Base-by-base conservation (phyloP, 2,329 filamentous ascomycete species). In the Fusarium sp. region DNA sequence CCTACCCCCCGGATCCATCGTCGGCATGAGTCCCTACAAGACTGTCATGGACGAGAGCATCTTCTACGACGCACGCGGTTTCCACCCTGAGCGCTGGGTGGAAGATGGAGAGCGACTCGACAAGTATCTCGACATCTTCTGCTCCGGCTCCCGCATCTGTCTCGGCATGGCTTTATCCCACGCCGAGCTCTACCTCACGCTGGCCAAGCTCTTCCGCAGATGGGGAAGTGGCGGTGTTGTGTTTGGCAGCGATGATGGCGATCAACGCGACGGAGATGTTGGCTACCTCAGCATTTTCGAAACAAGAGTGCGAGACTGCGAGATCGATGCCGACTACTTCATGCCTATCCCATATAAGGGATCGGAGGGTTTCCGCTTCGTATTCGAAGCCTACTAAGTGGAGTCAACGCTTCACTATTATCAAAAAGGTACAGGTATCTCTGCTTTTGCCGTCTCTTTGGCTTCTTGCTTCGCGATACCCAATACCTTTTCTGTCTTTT, bases 331-430 rank as follows among this genome's bases (percentile, higher is more conserved):
- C 22, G 78, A 81, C 53, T 80, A 76, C 54, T 80, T 80, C 26
- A 77, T 80, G 58, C 79, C 79, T 9, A 76, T 80, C 17, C 78
- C 78, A 20, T 79, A 76, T 68, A 79, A 79, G 75, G 75, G 76
- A 49, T 75, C 75, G 20, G 75, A 79, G 53, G 77, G 75, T 7
- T 62, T 79, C 46, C 77, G 76, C 32, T 73, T 80, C 55, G 65
- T 76, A 19, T 71, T 80, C 35, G 75, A 78, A 50, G 55, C 67
- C n/a, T 73, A 68, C 45, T 76, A 54, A 64, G 39, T 35, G 49
- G 49, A 46, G 37, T 32, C 8, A 4, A 35, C 32, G 48, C 62
- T 59, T 65, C 30, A 47, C 60, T 24, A 19, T 65, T 57, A 68
- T 56, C 40, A 64, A 46, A 43, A 43, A 52, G 52, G 55, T 65